phyloP scores from a whole-genome alignment of 345 rosid genomes.

The Eutrema heterophyllum region DNA sequence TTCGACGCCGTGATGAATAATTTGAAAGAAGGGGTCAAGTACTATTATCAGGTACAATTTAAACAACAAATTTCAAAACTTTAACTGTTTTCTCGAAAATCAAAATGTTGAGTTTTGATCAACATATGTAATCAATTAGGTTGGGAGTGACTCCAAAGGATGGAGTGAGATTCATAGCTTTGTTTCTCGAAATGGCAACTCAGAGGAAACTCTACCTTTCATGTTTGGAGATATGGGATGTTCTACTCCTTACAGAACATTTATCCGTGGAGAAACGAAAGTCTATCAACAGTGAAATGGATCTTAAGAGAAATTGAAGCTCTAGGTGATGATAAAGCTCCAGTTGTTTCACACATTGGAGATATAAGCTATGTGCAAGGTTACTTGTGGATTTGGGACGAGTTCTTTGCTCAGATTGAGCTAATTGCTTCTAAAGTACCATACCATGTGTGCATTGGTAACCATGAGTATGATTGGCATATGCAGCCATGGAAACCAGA shows the following conservation, averaged over 20 bases:
- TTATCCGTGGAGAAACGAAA: slow-evolving; percentile 58
- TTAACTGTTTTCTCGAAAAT: not conserved
- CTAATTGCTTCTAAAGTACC: too few species aligned
- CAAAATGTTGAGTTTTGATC: not conserved
- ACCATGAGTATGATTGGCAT: too few species aligned
- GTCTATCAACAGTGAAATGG: too few species aligned
- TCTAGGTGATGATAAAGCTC: too few species aligned
- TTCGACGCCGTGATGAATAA: slow-evolving; percentile 59
- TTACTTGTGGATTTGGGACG: too few species aligned
- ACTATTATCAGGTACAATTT: slow-evolving; percentile 83
- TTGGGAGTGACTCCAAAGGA: too few species aligned
- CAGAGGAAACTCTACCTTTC: slow-evolving; percentile 62
- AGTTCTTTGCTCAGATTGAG: too few species aligned
- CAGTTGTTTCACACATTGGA: too few species aligned
- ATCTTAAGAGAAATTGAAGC: too few species aligned
- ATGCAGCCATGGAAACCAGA: too few species aligned
- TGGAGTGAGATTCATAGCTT: slow-evolving; percentile 71
- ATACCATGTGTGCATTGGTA: too few species aligned
- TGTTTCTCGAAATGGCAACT: slow-evolving; percentile 48
- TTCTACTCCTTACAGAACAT: slow-evolving; percentile 69
- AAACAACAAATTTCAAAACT: not conserved
- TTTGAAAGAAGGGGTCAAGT: slow-evolving; percentile 56
- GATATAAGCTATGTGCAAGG: too few species aligned
- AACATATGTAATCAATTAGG: slow-evolving; percentile 23
- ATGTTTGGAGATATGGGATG: slow-evolving; percentile 93